Percentiles rank a stretch among this genome's conserved stretches.
Conservation (phyloP, 805 yeast genomes). For the Kuraishia capsulata region DNA sequence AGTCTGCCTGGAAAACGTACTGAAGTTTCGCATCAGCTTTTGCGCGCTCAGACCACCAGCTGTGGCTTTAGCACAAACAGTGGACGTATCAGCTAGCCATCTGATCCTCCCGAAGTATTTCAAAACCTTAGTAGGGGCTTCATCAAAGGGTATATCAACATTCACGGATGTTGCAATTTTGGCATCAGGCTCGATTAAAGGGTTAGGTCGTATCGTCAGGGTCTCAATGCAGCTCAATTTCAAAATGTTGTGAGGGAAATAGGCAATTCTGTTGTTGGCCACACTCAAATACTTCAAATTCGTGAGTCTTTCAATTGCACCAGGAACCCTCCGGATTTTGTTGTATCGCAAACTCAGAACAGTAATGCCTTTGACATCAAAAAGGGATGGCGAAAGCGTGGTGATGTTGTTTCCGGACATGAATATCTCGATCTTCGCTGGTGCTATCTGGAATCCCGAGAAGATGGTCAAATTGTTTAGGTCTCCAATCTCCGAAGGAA, state of each 20-base stretch:
- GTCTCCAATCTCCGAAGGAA: slow-evolving; percentile 54
- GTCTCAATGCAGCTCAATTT: slow-evolving; percentile 30
- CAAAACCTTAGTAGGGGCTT: neutral
- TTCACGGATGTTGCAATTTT: slow-evolving; percentile 3
- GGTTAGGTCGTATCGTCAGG: slow-evolving; percentile 50
- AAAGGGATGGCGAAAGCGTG: slow-evolving; percentile 38
- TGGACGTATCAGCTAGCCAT: slow-evolving; percentile 8
- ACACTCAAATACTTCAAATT: slow-evolving; percentile 42
- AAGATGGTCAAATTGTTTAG: slow-evolving; percentile 43
- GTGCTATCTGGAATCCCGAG: slow-evolving; percentile 21
- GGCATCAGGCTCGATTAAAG: slow-evolving; percentile 20
- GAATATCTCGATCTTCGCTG: slow-evolving; percentile 35
- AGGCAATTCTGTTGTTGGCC: slow-evolving; percentile 39
- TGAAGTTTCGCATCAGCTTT: slow-evolving; percentile 17
- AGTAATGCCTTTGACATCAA: slow-evolving; percentile 37
- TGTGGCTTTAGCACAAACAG: neutral
- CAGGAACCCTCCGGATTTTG: slow-evolving; percentile 35
- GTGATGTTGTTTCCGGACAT: slow-evolving; percentile 40
- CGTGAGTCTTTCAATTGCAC: slow-evolving; percentile 30
- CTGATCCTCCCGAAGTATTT: slow-evolving; percentile 15
- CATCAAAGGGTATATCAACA: neutral
- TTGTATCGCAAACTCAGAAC: slow-evolving; percentile 47
- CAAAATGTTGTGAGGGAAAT: slow-evolving; percentile 45
- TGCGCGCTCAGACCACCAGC: slow-evolving; percentile 12
- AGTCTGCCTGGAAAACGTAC: slow-evolving; percentile 11